Percentiles rank a stretch among this genome's conserved stretches.
Conservation (phyloP, 345 rosid species). For the Eutrema japonicum region DNA sequence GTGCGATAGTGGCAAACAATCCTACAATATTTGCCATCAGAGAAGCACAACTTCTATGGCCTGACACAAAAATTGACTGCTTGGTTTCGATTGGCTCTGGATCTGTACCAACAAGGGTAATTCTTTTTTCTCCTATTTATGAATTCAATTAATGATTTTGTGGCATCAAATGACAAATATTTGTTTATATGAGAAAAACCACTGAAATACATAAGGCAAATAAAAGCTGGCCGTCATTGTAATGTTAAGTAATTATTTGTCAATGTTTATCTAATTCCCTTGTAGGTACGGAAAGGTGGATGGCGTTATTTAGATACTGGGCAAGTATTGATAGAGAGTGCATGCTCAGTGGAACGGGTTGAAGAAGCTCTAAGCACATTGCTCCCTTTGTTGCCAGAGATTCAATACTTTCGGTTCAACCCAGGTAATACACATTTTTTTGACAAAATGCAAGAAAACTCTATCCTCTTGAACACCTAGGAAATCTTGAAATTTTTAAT, state of each 20-base stretch:
- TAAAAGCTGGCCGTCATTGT: neutral
- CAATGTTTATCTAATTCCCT: slow-evolving; percentile 17
- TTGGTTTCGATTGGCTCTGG: slow-evolving; percentile 97
- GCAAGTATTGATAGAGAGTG: slow-evolving; percentile 97
- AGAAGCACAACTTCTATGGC: slow-evolving; percentile 99
- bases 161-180: slow-evolving; percentile 6
- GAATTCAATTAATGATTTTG: neutral
- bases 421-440: slow-evolving; percentile 60
- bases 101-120: slow-evolving; percentile 95
- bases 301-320: slow-evolving; percentile 99
- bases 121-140: slow-evolving; percentile 25
- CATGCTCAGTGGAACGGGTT: slow-evolving; percentile 96
- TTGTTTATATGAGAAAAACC: slow-evolving; percentile 9
- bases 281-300: slow-evolving; percentile 90
- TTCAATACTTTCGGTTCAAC: slow-evolving; percentile 89
- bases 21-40: slow-evolving; percentile 90
- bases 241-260: slow-evolving; percentile 18
- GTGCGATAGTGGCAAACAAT: slow-evolving; percentile 97
- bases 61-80: slow-evolving; percentile 93
- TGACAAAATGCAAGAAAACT: slow-evolving; percentile 26
- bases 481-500: neutral
- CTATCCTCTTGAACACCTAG: slow-evolving; percentile 12
- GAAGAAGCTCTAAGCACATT: slow-evolving; percentile 96
- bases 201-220: neutral
- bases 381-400: slow-evolving; percentile 94